These are phyloP conservation scores for Litsea cubeba DNA, from an alignment of 164 flowering plant species.

Conservation along the genomic window DNA sequence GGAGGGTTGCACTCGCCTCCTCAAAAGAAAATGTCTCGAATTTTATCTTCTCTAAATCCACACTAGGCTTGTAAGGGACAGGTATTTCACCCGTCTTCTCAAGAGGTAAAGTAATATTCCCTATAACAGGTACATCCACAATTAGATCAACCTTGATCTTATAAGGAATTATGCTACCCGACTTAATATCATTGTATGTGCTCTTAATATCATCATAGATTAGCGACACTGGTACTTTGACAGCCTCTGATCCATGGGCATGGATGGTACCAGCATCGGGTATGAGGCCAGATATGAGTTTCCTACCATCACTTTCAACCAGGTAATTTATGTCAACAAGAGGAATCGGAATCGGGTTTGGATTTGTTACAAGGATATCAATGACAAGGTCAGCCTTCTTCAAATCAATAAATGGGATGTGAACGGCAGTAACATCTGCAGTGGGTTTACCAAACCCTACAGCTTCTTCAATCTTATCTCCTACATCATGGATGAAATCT, in stretches of 20 bases:
- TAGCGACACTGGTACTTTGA: constrained; percentile 21
- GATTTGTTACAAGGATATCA: constrained; percentile 19
- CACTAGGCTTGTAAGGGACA: constrained; percentile 22
- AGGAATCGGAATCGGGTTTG: constrained; percentile 28
- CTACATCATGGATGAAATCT: constrained; percentile 23
- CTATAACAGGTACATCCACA: constrained; percentile 19
- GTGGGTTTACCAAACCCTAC: constrained; percentile 26
- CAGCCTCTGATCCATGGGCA: constrained; percentile 24
- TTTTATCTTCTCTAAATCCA: constrained; percentile 21
- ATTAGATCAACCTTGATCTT: constrained; percentile 24
- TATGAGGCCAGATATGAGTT: constrained; percentile 22
- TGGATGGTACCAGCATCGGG: constrained; percentile 26
- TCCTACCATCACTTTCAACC: constrained; percentile 23
- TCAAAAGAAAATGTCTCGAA: constrained; percentile 24
- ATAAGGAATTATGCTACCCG: constrained; percentile 25
- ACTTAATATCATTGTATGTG: constrained; percentile 20
- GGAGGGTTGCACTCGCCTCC: constrained; percentile 24
- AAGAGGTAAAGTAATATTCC: constrained; percentile 21
- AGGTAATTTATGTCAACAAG: constrained; percentile 27
- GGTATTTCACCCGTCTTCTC: constrained; percentile 27
- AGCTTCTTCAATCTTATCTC: constrained; percentile 27
- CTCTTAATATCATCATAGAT: constrained; percentile 22
- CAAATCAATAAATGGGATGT: constrained; percentile 15
- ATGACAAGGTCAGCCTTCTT: constrained; percentile 21
- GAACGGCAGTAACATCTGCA: constrained; percentile 14